Evolutionary conservation across 176 grass and related monocot species (phyloP).

Genomic region (Hordeum vulgare): MorexV3_pseudomolecules_assembly NC_058523.1:27309591-27310090

Average conservation of each 20-base stretch:
- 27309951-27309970: not conserved
- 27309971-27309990: too few species aligned
- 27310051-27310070: too few species aligned
- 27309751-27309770: not conserved
- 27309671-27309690: not conserved
- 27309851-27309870: not conserved
- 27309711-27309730: not conserved
- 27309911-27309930: not conserved
- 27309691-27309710: not conserved
- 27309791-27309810: not conserved
- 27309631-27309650: not conserved
- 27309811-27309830: not conserved
- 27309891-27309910: not conserved
- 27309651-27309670: not conserved
- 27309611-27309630: too few species aligned
- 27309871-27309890: too few species aligned
- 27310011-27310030: too few species aligned
- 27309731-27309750: not conserved
- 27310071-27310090: too few species aligned
- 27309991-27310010: too few species aligned
- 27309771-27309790: not conserved
- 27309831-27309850: not conserved
- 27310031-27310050: too few species aligned
- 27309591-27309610: too few species aligned
- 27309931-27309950: not conserved